These are phyloP conservation scores for Penicillium polonicum DNA, from an alignment of 2,329 filamentous ascomycete species.

Conservation along the genomic window DNA sequence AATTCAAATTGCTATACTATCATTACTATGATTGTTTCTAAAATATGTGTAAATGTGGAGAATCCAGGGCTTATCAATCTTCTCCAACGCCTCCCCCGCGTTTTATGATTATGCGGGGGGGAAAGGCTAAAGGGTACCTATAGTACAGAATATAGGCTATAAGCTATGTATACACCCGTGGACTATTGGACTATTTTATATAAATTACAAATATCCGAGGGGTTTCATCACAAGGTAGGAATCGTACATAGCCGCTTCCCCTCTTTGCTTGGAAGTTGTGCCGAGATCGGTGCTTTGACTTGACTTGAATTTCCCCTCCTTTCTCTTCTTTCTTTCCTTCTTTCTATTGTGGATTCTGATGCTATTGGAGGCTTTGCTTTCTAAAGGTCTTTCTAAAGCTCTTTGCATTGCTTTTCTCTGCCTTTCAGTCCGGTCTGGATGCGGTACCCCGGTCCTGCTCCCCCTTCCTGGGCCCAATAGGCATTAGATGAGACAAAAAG, in stretches of 20 bases:
- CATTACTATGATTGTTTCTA: not conserved
- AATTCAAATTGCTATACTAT: not conserved
- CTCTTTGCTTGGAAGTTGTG: conserved; percentile 3
- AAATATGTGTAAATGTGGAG: not conserved
- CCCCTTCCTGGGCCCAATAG: not conserved
- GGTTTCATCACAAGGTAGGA: conserved; percentile 1
- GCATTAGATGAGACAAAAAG: conserved; percentile 7
- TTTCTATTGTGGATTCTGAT: not conserved
- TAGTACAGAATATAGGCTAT: no score
- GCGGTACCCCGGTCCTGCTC: not conserved
- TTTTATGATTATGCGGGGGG: not conserved
- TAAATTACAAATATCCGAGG: not conserved
- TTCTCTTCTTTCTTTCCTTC: conserved; percentile 1
- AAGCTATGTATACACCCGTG: no score
- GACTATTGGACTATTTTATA: not conserved
- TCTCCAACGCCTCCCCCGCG: not conserved
- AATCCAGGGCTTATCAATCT: not conserved
- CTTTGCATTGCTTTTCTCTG: not conserved
- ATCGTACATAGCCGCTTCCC: not conserved
- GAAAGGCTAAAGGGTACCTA: no score
- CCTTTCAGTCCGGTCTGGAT: conserved; percentile 4
- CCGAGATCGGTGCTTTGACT: conserved; percentile 7
- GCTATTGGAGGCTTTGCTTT: not conserved
- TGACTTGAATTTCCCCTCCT: not conserved
- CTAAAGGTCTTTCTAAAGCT: not conserved